Percentiles rank a stretch among this genome's conserved stretches.
These are phyloP conservation scores for Pichia gijzeniarum DNA, from an alignment of 805 yeast genomes.

Conservation along the genomic window DNA sequence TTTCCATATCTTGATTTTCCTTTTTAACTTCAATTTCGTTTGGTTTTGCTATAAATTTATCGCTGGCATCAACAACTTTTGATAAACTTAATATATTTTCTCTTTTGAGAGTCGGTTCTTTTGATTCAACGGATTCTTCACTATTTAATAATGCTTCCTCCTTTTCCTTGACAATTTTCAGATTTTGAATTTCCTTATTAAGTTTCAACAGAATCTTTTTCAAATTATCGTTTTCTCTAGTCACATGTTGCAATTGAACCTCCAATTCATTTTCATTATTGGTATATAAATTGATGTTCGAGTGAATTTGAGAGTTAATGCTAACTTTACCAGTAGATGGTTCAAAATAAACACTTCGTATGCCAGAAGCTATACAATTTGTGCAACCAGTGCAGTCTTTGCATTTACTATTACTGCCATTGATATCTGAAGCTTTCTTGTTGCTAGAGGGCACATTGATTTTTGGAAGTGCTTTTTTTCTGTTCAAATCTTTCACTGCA, in stretches of 20 bases:
- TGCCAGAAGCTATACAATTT: conserved; percentile 6
- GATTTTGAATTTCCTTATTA: conserved; percentile 33
- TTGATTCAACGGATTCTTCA: neutral
- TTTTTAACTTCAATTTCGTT: no score
- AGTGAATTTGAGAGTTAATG: conserved; percentile 32
- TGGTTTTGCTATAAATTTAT: neutral
- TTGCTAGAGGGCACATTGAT: neutral
- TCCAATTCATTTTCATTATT: conserved; percentile 29
- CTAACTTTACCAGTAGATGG: conserved; percentile 16
- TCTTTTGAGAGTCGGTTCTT: neutral
- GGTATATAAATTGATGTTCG: conserved; percentile 30
- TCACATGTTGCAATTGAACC: conserved; percentile 35
- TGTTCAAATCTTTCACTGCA: neutral
- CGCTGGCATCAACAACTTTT: neutral
- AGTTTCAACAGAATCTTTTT: conserved; percentile 36
- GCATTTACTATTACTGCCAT: neutral
- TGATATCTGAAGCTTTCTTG: neutral
- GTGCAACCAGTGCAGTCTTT: conserved; percentile 7
- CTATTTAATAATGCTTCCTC: conserved; percentile 3
- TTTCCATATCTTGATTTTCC: no score
- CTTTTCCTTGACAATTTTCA: conserved; percentile 23
- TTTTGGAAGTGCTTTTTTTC: neutral
- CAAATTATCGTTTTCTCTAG: conserved; percentile 38
- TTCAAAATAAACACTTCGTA: conserved; percentile 13
- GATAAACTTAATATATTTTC: neutral